These are phyloP conservation scores for Gaeumannomyces tritici DNA, from an alignment of 2,329 filamentous ascomycete species.

Conservation along the genomic window DNA sequence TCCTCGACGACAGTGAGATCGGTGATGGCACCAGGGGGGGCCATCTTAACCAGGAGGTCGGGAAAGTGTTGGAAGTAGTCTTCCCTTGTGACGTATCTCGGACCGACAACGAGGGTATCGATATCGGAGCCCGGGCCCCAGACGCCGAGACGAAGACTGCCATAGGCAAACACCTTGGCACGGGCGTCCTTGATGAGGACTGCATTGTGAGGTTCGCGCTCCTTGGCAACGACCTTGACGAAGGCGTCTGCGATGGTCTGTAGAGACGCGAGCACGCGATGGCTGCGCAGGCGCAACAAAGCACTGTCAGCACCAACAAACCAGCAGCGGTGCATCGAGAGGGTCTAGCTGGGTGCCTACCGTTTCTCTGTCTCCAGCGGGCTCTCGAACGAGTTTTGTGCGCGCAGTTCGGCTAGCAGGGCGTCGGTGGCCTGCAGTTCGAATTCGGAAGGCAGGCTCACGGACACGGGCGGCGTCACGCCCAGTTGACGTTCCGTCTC, in stretches of 20 bases:
- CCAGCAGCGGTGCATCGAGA: not conserved
- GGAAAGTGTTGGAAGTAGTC: constrained; percentile 92
- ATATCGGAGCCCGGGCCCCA: constrained; percentile 96
- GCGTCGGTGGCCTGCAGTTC: constrained; percentile 71
- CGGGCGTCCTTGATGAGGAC: constrained; percentile 74
- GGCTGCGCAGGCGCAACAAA: constrained; percentile 31
- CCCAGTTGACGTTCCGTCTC: constrained; percentile 36
- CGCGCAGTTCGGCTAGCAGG: constrained; percentile 74
- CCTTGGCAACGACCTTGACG: constrained; percentile 67
- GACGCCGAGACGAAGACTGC: constrained; percentile 89
- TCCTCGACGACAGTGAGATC: constrained; percentile 80
- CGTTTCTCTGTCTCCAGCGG: constrained; percentile 75
- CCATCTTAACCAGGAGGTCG: constrained; percentile 65
- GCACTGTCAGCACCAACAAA: not conserved
- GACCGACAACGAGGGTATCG: constrained; percentile 86
- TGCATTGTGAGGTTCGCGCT: constrained; percentile 62
- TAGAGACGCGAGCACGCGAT: constrained; percentile 64
- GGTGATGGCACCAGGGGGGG: constrained; percentile 68
- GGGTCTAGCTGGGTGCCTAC: constrained; percentile 29
- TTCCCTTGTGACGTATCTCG: constrained; percentile 77
- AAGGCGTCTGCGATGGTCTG: constrained; percentile 79
- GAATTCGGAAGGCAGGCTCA: constrained; percentile 60
- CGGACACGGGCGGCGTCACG: constrained; percentile 77
- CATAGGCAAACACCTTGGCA: constrained; percentile 91
- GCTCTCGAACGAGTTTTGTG: constrained; percentile 86